Base-by-base conservation (phyloP, 768 basidiomycete species). In the Neoboletus subvelutipes region DNA sequence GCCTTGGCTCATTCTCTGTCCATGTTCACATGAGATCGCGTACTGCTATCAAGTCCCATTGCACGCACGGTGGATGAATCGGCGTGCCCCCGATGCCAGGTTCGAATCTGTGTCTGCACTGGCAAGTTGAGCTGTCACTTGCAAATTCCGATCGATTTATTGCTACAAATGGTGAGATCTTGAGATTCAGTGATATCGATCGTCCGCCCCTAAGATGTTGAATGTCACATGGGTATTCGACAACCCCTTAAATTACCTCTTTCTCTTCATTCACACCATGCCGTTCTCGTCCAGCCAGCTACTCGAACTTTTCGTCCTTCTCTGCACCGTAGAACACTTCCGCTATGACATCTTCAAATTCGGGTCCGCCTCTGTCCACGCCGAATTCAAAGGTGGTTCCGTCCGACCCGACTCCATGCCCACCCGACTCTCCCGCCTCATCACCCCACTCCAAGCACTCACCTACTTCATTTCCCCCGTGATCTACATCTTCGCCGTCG, bases 361-460 rank as follows among this genome's bases (percentile, higher is more conserved):
- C 4, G 26, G 40, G 22, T 29, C 54, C 3, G 42, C 60, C 15
- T 12, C 33, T 24, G 28, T 18, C 28, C 8, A 20, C 1, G 59
- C 53, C 22, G 24, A 62, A 24, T 49, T 43, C 20, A 50, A 57
- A 24, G 29, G 60, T 17, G 59, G 53, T 13, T 15, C 59, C 2
- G 49, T 60, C 39, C 46, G 42, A 11, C 39, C 53, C 9, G 48
- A 61, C n/a, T 22, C 59, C 2, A 34, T 40, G n/a, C 52, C 59
- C 13, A 50, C 37, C 17, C 24, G 15, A 22, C 26, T 60, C 20
- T 29, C n/a, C 18, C 9, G 10, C 26, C 20, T 46, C 37, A 28
- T 59, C 33, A 11, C 5, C 13, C 12, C 22, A 8, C 7, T 52
- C 26, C 57, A 59, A 40, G 5, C 9, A 0, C 3, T 50, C 22